These are phyloP conservation scores for Wallacemonas collosoma DNA, from an alignment of 208 protist species.

Conservation along the genomic window DNA sequence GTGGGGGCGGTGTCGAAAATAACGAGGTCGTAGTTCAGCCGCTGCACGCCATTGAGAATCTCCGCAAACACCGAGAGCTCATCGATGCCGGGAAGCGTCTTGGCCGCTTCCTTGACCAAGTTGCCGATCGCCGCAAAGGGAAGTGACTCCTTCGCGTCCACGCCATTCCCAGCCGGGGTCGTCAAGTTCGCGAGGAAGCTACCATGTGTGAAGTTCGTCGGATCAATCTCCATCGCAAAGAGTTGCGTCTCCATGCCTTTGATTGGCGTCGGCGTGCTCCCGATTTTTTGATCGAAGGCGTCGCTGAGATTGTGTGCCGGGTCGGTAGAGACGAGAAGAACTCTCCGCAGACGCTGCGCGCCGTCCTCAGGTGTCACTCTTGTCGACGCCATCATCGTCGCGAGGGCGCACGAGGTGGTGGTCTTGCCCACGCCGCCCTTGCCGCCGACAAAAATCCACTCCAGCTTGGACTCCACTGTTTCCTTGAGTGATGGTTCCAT, in stretches of 20 bases:
- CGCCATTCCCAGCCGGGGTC: background rate
- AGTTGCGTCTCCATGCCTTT: conserved; percentile 86
- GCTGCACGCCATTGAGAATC: conserved; percentile 91
- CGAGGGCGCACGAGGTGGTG: conserved; percentile 91
- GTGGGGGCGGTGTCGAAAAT: conserved; percentile 99
- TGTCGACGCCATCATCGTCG: conserved; percentile 91
- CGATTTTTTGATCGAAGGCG: conserved; percentile 97
- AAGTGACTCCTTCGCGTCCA: conserved; percentile 1
- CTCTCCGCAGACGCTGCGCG: conserved; percentile 46
- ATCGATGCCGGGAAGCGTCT: conserved; percentile 96
- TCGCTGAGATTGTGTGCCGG: conserved; percentile 99
- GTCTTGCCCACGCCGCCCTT: conserved; percentile 99
- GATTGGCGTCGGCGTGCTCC: conserved; percentile 80
- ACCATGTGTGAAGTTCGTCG: conserved; percentile 40
- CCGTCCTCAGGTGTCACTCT: conserved; percentile 29
- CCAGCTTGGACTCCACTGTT: conserved; percentile 45
- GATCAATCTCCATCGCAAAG: conserved; percentile 96
- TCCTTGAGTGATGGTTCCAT: conserved; percentile 53
- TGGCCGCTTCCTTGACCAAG: conserved; percentile 60
- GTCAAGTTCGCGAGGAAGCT: conserved; percentile 22
- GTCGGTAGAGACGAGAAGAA: conserved; percentile 98
- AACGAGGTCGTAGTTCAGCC: conserved; percentile 92
- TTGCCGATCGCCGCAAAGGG: conserved; percentile 39
- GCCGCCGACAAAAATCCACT: conserved; percentile 95
- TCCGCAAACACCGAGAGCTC: conserved; percentile 97